Percentiles rank a stretch among this genome's conserved stretches.
Conservation (phyloP, 495 filamentous ascomycete species). For the Aspergillus nidulans region DNA sequence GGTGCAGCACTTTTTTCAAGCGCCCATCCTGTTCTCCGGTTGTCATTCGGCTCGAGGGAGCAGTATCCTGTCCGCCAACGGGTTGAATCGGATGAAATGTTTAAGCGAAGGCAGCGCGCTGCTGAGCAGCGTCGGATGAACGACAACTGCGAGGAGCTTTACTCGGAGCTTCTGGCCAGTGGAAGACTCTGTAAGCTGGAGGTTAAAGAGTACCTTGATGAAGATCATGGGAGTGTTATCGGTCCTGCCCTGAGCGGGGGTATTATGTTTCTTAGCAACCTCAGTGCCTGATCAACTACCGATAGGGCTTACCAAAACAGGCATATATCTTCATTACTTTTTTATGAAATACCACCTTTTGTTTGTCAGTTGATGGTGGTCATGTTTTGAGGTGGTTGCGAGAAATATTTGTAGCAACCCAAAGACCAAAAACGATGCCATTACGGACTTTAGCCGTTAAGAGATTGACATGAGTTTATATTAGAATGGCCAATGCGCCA, state of each 20-base stretch:
- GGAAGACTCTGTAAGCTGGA: slow-evolving; percentile 6
- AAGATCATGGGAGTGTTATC: slow-evolving; percentile 27
- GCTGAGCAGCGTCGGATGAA: slow-evolving; percentile 17
- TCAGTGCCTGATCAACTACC: too few species aligned
- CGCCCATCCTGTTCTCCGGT: not conserved
- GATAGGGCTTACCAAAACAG: too few species aligned
- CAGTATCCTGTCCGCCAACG: slow-evolving; percentile 14
- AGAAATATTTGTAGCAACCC: too few species aligned
- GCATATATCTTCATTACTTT: too few species aligned
- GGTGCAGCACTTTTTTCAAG: not conserved
- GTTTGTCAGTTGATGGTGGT: too few species aligned
- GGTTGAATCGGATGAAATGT: slow-evolving; percentile 11
- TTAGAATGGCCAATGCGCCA: too few species aligned
- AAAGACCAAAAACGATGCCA: too few species aligned
- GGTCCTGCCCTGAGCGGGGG: slow-evolving; percentile 18
- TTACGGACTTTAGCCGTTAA: too few species aligned
- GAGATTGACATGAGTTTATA: too few species aligned
- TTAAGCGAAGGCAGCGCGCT: not conserved
- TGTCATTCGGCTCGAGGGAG: slow-evolving; percentile 21
- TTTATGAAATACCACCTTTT: too few species aligned
- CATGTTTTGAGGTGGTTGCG: too few species aligned
- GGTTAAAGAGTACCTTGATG: slow-evolving; percentile 16
- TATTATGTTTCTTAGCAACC: not conserved
- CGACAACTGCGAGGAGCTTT: slow-evolving; percentile 23
- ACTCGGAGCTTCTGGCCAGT: too few species aligned